phyloP scores from a whole-genome alignment of 495 filamentous ascomycete genomes.

The Annulohypoxylon maeteangense region DNA sequence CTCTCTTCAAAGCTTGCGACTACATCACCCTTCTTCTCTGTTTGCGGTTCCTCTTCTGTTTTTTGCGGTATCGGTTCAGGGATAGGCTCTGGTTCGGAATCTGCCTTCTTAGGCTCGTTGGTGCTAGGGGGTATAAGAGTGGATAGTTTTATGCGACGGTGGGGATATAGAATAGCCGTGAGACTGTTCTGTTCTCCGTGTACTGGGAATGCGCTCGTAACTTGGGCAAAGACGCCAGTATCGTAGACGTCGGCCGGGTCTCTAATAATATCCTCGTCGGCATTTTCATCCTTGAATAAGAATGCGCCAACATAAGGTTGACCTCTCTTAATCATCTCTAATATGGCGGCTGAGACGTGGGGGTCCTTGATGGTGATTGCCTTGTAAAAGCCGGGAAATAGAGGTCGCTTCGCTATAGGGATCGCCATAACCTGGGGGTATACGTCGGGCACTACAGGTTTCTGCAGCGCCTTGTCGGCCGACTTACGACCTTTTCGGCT shows the following conservation, averaged over 20 bases:
- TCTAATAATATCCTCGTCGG: slow-evolving; percentile 90
- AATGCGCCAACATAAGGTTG: slow-evolving; percentile 98
- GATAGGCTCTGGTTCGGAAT: slow-evolving; percentile 54
- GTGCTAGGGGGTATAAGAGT: slow-evolving; percentile 73
- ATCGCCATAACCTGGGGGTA: slow-evolving; percentile 99
- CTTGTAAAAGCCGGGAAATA: slow-evolving; percentile 99
- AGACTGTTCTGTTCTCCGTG: slow-evolving; percentile 80
- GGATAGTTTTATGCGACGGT: slow-evolving; percentile 91
- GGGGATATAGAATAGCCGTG: slow-evolving; percentile 94
- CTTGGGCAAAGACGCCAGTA: slow-evolving; percentile 95
- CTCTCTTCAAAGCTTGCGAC: slow-evolving; percentile 97
- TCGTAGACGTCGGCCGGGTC: slow-evolving; percentile 90
- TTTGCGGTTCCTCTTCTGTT: slow-evolving; percentile 56
- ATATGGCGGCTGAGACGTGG: slow-evolving; percentile 86
- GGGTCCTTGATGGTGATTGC: slow-evolving; percentile 94
- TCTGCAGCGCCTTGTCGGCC: slow-evolving; percentile 79
- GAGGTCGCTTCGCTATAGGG: slow-evolving; percentile 92
- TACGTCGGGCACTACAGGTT: slow-evolving; percentile 88
- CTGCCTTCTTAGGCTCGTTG: slow-evolving; percentile 53
- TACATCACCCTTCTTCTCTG: slow-evolving; percentile 87
- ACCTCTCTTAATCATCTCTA: slow-evolving; percentile 96
- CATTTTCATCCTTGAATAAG: slow-evolving; percentile 93
- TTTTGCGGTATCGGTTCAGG: slow-evolving; percentile 66
- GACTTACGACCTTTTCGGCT: slow-evolving; percentile 70
- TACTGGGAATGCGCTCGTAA: slow-evolving; percentile 93